Base-by-base conservation (phyloP, 768 basidiomycete species). In the Collybiopsis confluens region DNA sequence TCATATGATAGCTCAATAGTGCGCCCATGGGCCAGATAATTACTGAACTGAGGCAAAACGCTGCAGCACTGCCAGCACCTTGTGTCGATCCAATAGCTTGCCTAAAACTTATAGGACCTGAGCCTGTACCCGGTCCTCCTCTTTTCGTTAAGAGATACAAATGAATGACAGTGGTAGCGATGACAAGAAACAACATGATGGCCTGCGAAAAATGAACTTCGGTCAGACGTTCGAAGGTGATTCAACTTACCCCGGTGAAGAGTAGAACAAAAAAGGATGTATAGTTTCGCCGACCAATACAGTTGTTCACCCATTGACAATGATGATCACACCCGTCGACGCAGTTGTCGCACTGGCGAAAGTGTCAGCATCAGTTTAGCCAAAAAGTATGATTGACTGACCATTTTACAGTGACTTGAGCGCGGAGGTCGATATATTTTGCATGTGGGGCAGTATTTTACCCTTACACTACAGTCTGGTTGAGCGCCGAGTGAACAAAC, bases 251-350 rank as follows among this genome's bases (percentile, higher is more conserved):
- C 10, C 85, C 80, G 33, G 83, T 81, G 37, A 86, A 66, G n/a
- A 99, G 75, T 59, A 95, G 83, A 0, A 81, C 83, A 57, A 96
- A 85, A 71, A 99, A 99, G n/a, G 85, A 79, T 16, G 92, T 88
- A 66, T 99, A 98, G 66, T 98, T 98, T 42, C 94, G 85, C 37
- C 92, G 82, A 6, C 97, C 97, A 37, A 99, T 80, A 65, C 97
- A 98, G 65, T 93, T 97, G 67, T 98, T 97, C 18, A 99, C 83
- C 88, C 87, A 90, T 64, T 86, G 86, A 58, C 87, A 90, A 64
- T 92, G 92, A 64, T 95, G 90, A 66, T 96, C 94, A 59, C 95
- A 98, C 9, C 87, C 86, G 59, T 98, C 95, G 15, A 98, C 92
- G 64, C 96, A 99, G 65, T 98, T 98, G 61, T 97, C 92, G 65